These are phyloP conservation scores for Hymenoscyphus fraxineus DNA, from an alignment of 2,329 filamentous ascomycete species.

Conservation along the genomic window DNA sequence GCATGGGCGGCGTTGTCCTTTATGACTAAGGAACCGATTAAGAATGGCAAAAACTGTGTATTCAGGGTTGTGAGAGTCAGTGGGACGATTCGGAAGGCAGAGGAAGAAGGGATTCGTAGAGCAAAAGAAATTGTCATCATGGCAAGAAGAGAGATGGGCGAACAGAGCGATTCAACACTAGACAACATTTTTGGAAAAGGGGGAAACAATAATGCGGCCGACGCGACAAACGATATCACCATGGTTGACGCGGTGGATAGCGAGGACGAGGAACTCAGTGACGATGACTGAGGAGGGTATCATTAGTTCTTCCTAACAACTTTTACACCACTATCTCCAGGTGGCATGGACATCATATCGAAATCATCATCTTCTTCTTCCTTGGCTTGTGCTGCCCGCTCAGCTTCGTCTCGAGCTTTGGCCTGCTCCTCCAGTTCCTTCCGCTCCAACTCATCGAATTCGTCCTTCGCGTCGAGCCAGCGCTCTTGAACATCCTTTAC, in stretches of 20 bases:
- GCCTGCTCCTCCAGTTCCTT: conserved; percentile 73
- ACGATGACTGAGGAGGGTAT: conserved; percentile 42
- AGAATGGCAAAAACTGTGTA: conserved; percentile 62
- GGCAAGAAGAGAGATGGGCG: conserved; percentile 51
- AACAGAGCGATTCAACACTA: conserved; percentile 37
- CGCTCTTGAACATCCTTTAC: conserved; percentile 89
- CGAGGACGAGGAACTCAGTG: conserved; percentile 45
- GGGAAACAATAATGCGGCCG: conserved; percentile 19
- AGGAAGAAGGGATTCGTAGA: conserved; percentile 81
- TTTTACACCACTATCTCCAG: conserved; percentile 64
- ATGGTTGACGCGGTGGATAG: conserved; percentile 45
- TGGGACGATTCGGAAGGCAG: conserved; percentile 87
- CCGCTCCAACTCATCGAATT: conserved; percentile 76
- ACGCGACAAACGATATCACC: conserved; percentile 40
- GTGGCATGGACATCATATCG: conserved; percentile 47
- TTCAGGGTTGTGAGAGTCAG: conserved; percentile 83
- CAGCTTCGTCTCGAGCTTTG: conserved; percentile 43
- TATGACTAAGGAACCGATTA: conserved; percentile 62
- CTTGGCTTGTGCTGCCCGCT: conserved; percentile 30
- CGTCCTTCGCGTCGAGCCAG: conserved; percentile 88
- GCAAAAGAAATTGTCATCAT: conserved; percentile 69
- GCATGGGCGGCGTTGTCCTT: conserved; percentile 88
- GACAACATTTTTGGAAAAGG: conserved; percentile 40
- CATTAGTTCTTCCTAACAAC: conserved; percentile 60
- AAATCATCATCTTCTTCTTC: conserved; percentile 39